phyloP scores from a whole-genome alignment of 192 early-diverging fungal genomes.

The Jimgerdemannia flammicorona region DNA sequence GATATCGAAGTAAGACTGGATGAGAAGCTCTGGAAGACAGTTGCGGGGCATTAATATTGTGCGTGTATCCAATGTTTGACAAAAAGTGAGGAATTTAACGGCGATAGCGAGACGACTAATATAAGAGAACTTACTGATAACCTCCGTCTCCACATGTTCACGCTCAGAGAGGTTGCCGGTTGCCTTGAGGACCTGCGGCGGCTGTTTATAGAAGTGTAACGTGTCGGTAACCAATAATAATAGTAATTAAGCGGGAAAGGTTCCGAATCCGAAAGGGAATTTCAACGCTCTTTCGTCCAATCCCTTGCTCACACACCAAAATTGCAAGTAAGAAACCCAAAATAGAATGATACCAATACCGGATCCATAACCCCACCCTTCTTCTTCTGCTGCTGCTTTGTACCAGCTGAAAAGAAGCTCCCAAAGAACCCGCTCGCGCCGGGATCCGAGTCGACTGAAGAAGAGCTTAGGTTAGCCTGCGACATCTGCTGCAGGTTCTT shows the following conservation, averaged over 20 bases:
- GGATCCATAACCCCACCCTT: conserved; percentile 71
- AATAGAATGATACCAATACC: conserved; percentile 26
- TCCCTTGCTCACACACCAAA: background rate
- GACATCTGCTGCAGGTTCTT: conserved; percentile 4
- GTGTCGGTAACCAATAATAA: background rate
- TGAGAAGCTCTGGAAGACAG: conserved; percentile 69
- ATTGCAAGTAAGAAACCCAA: background rate
- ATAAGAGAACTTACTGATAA: conserved; percentile 79
- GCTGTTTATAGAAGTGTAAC: conserved; percentile 39
- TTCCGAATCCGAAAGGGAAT: too few relatives aligned
- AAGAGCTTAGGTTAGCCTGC: conserved; percentile 1
- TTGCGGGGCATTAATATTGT: too few relatives aligned
- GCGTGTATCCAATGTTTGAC: background rate
- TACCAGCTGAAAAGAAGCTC: conserved; percentile 82
- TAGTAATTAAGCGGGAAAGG: conserved; percentile 1
- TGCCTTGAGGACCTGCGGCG: conserved; percentile 89
- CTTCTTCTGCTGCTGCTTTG: conserved; percentile 57
- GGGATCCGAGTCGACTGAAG: background rate
- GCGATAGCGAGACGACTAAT: background rate
- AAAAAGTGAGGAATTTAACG: background rate
- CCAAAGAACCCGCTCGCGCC: conserved; percentile 85
- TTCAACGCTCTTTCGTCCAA: background rate
- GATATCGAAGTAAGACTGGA: conserved; percentile 98
- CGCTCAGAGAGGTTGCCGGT: conserved; percentile 94
- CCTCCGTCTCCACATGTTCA: conserved; percentile 97